Evolutionary conservation across 257 asterid genomes (phyloP).

Genomic region (Misopates orontium): DNA sequence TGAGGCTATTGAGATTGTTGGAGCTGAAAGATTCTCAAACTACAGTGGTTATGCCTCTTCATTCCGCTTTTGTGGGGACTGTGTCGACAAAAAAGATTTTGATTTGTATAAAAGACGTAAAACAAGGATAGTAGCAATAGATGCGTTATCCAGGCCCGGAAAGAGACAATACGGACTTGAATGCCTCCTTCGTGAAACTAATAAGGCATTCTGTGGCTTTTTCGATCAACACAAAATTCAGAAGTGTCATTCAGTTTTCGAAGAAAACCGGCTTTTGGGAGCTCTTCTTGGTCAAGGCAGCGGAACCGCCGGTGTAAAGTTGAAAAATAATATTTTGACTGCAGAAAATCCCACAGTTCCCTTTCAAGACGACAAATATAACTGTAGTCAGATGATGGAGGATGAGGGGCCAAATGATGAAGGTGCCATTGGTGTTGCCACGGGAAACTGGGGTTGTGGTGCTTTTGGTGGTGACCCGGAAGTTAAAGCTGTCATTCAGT

Average conservation of each 20-base stretch:
- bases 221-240: conserved; percentile 39
- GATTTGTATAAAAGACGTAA: conserved; percentile 66
- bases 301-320: conserved; percentile 5
- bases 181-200: conserved; percentile 74
- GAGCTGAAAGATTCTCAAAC: conserved; percentile 85
- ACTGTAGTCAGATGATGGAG: conserved; percentile 9
- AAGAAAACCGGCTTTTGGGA: conserved; percentile 25
- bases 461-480: conserved; percentile 95
- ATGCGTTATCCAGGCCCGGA: conserved; percentile 73
- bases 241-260: conserved; percentile 28
- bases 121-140: conserved; percentile 82
- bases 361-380: conserved; percentile 21
- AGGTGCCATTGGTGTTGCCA: conserved; percentile 62
- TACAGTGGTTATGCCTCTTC: conserved; percentile 86
- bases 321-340: conserved; percentile 17
- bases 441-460: conserved; percentile 99
- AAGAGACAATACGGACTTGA: conserved; percentile 57
- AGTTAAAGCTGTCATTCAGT: conserved; percentile 74
- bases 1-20: conserved; percentile 88
- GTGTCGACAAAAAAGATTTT: conserved; percentile 50
- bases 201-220: conserved; percentile 89
- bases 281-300: conserved; percentile 24
- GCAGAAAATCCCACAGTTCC: conserved; percentile 33
- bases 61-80: conserved; percentile 70
- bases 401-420: conserved; percentile 6